Conservation (phyloP, 306 rosid species). For the Malus asiatica region DNA sequence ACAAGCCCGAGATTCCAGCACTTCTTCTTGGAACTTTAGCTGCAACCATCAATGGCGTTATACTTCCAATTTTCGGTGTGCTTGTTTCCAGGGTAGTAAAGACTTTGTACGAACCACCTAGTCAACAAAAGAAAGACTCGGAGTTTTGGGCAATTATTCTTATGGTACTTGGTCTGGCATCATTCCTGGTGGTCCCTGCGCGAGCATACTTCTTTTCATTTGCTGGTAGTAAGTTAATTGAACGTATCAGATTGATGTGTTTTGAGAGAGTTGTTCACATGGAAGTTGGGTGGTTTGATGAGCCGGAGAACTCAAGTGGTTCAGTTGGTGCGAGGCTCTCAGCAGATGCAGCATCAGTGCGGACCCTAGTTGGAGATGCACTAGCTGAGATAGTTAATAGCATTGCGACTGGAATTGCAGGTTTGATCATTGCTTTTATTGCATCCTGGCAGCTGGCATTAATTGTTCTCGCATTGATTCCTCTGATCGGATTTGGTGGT, state of each 20-base stretch:
- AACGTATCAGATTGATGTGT: constrained; percentile 61
- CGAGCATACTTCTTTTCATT: constrained; percentile 55
- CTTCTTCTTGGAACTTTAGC: constrained; percentile 55
- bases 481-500: constrained; percentile 59
- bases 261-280: constrained; percentile 67
- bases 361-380: constrained; percentile 74
- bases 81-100: constrained; percentile 56
- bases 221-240: constrained; percentile 70
- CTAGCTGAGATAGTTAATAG: constrained; percentile 52
- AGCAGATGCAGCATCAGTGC: constrained; percentile 71
- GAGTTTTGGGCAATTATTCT: constrained; percentile 71
- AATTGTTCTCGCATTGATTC: constrained; percentile 56
- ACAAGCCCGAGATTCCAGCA: constrained; percentile 86
- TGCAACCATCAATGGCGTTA: constrained; percentile 47
- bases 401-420: constrained; percentile 51
- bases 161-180: constrained; percentile 38
- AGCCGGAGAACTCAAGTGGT: constrained; percentile 74
- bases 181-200: constrained; percentile 40
- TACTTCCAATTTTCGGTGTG: constrained; percentile 58
- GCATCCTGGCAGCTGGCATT: constrained; percentile 71
- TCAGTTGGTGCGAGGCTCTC: constrained; percentile 77
- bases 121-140: constrained; percentile 52
- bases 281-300: constrained; percentile 91
- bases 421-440: constrained; percentile 60
- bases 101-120: constrained; percentile 49